phyloP scores from a whole-genome alignment of 768 basidiomycete species.

The Tubosaeta brunneosetosa region DNA sequence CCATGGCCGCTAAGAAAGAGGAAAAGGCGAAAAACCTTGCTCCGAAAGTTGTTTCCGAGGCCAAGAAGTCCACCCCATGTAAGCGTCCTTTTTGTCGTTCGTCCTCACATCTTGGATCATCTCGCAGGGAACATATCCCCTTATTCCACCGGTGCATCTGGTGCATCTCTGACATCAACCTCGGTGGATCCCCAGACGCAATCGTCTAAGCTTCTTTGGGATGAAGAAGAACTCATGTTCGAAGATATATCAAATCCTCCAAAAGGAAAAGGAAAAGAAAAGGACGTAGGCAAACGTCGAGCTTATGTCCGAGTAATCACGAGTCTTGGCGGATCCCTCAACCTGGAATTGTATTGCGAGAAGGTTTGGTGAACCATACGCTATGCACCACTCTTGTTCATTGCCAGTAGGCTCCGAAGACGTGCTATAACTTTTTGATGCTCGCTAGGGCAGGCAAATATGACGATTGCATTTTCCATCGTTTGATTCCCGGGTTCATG shows the following conservation, averaged over 20 bases:
- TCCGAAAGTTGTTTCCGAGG: slow-evolving; percentile 33
- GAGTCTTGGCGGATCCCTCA: slow-evolving; percentile 83
- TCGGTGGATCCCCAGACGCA: slow-evolving; percentile 71
- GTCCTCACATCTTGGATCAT: not conserved
- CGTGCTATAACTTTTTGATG: slow-evolving; percentile 97
- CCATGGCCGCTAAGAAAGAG: slow-evolving; percentile 34
- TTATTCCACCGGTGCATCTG: slow-evolving; percentile 83
- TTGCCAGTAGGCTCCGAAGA: slow-evolving; percentile 78
- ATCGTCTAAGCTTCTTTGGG: slow-evolving; percentile 82
- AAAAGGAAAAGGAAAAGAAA: slow-evolving; percentile 89
- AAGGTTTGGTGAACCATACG: slow-evolving; percentile 45
- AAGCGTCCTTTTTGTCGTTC: slow-evolving; percentile 20
- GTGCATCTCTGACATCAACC: slow-evolving; percentile 92
- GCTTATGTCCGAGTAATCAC: slow-evolving; percentile 97
- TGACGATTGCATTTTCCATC: slow-evolving; percentile 84
- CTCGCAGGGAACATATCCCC: slow-evolving; percentile 82
- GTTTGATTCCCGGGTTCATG: slow-evolving; percentile 94
- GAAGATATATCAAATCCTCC: slow-evolving; percentile 79
- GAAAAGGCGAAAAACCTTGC: slow-evolving; percentile 25
- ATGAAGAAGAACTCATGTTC: slow-evolving; percentile 99
- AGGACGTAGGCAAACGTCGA: slow-evolving; percentile 84
- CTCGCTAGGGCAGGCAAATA: slow-evolving; percentile 89
- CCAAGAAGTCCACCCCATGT: slow-evolving; percentile 67
- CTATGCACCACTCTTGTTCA: not conserved
- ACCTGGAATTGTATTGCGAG: slow-evolving; percentile 83